phyloP scores from a whole-genome alignment of 805 yeast genomes.

The Saccharomycopsis vini region DNA sequence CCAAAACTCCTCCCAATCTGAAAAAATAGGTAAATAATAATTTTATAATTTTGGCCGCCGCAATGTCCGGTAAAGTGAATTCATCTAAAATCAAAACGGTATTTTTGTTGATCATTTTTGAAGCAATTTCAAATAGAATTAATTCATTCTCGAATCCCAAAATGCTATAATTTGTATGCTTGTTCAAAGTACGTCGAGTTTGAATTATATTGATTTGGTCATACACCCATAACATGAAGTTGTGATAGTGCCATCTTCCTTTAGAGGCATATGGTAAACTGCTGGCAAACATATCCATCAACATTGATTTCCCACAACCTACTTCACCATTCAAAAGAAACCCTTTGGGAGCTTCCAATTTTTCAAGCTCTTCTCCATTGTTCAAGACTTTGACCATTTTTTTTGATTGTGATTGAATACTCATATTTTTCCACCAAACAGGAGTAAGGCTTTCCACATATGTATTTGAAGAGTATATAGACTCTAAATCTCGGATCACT shows the following conservation, averaged over 20 bases:
- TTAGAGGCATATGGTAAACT: conserved; percentile 56
- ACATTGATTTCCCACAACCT: conserved; percentile 69
- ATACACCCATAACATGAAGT: conserved; percentile 61
- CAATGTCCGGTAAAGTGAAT: conserved; percentile 69
- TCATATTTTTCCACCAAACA: not conserved
- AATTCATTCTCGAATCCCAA: conserved; percentile 50
- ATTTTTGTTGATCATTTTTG: conserved; percentile 47
- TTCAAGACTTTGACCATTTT: conserved; percentile 39
- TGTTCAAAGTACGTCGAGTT: conserved; percentile 32
- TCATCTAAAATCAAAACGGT: conserved; percentile 61
- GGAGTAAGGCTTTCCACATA: conserved; percentile 5
- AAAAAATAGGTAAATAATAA: conserved; percentile 59
- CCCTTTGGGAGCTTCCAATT: conserved; percentile 44
- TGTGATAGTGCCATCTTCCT: conserved; percentile 63
- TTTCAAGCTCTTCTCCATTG: conserved; percentile 50
- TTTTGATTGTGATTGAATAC: conserved; percentile 9
- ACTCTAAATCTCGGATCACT: conserved; percentile 29
- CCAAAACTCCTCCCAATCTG: conserved; percentile 64
- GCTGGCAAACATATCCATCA: conserved; percentile 63
- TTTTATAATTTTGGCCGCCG: conserved; percentile 61
- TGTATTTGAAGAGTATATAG: conserved; percentile 15
- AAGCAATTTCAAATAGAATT: conserved; percentile 57
- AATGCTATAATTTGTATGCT: conserved; percentile 21
- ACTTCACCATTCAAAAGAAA: conserved; percentile 55
- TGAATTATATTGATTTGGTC: conserved; percentile 50